phyloP scores from a whole-genome alignment of 2,329 filamentous ascomycete species.

The Fusarium tupiense region DNA sequence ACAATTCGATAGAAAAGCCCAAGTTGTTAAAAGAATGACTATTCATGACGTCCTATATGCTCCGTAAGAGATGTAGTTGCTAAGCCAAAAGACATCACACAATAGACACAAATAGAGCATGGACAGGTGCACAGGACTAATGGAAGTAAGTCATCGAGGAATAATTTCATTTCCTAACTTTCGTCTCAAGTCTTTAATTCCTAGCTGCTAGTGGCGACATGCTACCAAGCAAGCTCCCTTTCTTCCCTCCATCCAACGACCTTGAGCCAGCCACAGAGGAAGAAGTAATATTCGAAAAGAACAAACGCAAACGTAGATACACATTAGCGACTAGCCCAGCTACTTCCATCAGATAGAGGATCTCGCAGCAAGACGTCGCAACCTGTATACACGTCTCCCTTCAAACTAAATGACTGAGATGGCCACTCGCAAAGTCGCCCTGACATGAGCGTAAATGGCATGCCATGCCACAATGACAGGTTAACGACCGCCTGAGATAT shows the following conservation, averaged over 20 bases:
- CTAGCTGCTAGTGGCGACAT: constrained; percentile 21
- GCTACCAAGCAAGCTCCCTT: constrained; percentile 19
- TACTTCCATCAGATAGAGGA: constrained; percentile 4
- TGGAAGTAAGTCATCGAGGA: constrained; percentile 23
- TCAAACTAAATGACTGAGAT: constrained; percentile 11
- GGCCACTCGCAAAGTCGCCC: constrained; percentile 20
- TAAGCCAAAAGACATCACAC: not conserved
- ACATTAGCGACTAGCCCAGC: constrained; percentile 45
- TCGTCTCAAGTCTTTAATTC: constrained; percentile 38
- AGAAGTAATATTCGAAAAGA: constrained; percentile 38
- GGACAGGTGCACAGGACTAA: not conserved
- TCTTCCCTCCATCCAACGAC: constrained; percentile 38
- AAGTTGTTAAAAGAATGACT: not conserved
- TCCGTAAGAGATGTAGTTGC: not conserved
- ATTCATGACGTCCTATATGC: not conserved
- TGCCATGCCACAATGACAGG: constrained; percentile 26
- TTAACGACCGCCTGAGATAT: constrained; percentile 33
- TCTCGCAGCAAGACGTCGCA: constrained; percentile 26
- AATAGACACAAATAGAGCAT: not conserved
- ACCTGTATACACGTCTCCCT: constrained; percentile 21
- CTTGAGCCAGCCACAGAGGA: constrained; percentile 33
- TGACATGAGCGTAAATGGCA: constrained; percentile 19
- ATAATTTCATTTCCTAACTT: constrained; percentile 41
- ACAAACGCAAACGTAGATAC: constrained; percentile 40
- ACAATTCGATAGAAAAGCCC: not conserved